Percentiles rank a stretch among this genome's conserved stretches.
Conservation (phyloP, 176 grass and related monocot genomes). For the Paspalum vaginatum region DNA sequence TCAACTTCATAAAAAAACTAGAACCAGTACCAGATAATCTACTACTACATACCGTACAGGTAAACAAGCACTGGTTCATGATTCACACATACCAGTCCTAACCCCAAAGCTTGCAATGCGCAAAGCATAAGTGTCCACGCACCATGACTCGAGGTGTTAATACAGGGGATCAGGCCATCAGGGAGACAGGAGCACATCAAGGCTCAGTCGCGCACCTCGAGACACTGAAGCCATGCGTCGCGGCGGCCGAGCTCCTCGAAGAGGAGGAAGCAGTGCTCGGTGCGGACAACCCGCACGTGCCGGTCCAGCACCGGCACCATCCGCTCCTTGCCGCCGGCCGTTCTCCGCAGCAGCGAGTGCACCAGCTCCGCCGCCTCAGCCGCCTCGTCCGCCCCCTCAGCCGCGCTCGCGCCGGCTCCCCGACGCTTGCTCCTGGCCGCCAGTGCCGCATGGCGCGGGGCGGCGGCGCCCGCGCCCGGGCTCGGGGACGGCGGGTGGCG, state of each 20-base stretch:
- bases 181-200: not conserved
- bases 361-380: conserved; percentile 64
- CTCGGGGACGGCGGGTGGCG: not conserved
- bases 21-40: not conserved
- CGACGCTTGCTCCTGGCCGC: conserved; percentile 37
- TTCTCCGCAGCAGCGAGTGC: conserved; percentile 60
- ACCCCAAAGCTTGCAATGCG: not conserved
- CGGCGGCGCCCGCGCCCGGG: not conserved
- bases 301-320: conserved; percentile 70
- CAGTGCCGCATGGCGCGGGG: conserved; percentile 11
- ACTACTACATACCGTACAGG: too few relatives aligned
- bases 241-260: conserved; percentile 91
- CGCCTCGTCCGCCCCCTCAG: conserved; percentile 14
- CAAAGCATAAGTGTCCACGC: not conserved
- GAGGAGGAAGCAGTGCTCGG: conserved; percentile 89
- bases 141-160: too few relatives aligned
- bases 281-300: conserved; percentile 74
- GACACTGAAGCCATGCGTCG: conserved; percentile 86
- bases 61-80: not conserved
- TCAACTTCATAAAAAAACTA: not conserved
- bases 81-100: not conserved
- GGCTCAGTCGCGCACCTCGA: conserved; percentile 51
- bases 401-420: conserved; percentile 33
- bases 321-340: conserved; percentile 64
- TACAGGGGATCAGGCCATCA: not conserved